Percentiles rank a stretch among this genome's conserved stretches.
phyloP scores from a whole-genome alignment of 2,329 filamentous ascomycete species.

The Pseudohalonectria lignicola region DNA sequence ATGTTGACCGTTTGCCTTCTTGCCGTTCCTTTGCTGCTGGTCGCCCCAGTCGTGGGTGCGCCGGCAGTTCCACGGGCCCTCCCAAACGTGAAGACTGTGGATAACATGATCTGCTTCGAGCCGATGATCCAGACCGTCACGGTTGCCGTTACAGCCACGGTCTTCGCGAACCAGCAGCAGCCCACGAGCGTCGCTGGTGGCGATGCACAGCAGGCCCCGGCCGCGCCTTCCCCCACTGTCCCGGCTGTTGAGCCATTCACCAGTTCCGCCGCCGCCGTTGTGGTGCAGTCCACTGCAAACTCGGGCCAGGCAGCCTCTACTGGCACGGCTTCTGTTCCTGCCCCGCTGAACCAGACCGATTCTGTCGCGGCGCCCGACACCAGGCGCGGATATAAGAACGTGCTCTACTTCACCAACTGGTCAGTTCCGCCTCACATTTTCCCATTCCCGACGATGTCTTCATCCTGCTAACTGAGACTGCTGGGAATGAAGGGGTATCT shows the following conservation, averaged over 20 bases:
- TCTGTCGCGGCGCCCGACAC: no score
- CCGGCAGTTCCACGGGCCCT: conserved; percentile 3
- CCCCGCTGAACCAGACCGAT: no score
- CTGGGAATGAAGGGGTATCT: conserved; percentile 32
- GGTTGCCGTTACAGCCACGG: not conserved
- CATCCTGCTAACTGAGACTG: not conserved
- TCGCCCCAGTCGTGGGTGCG: not conserved
- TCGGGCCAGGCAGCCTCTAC: not conserved
- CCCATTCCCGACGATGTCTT: not conserved
- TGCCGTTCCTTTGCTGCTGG: not conserved
- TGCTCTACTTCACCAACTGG: conserved; percentile 45
- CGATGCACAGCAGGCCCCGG: no score
- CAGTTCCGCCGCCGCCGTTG: no score
- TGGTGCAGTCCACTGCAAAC: no score
- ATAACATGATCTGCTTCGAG: conserved; percentile 26
- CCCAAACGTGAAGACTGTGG: conserved; percentile 34
- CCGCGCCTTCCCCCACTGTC: no score
- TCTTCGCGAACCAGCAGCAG: not conserved
- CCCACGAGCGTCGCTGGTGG: conserved; percentile 1
- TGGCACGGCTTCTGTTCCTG: not conserved
- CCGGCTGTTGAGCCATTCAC: no score
- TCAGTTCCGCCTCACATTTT: conserved; percentile 13
- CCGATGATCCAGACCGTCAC: conserved; percentile 25
- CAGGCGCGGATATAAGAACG: not conserved
- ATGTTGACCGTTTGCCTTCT: not conserved